Base-by-base conservation (phyloP, 306 rosid genomes). In the Parietaria judaica region DNA sequence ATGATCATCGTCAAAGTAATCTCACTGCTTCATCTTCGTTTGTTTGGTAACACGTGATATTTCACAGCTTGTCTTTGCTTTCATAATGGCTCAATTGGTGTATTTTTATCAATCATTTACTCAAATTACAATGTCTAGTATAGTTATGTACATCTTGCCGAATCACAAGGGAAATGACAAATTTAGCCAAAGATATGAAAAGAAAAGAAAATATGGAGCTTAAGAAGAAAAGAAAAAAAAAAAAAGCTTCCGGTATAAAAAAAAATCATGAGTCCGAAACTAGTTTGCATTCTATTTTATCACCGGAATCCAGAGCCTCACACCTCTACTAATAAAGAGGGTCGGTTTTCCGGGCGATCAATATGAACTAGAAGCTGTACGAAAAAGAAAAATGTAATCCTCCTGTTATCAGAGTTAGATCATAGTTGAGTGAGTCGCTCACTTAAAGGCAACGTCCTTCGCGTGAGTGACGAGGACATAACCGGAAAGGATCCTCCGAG, bases 391-490 rank as follows among this genome's bases (percentile, higher is more conserved):
- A 49, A n/a, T n/a, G 31, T 23, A 23, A 49, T 11, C 53, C 53
- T 49, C 53, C 15, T 53, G 11, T 5, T 1, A 14, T 53, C 57
- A 15, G 36, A 53, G 53, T 53, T 53, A 49, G 53, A 15, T 23
- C 57, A 53, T 23, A 14, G 6, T 53, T 53, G 4, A 59, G 51
- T 66, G 66, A 57, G 45, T 63, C 51, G 58, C 50, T 72, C 68
- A 60, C 54, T 81, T 76, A 82, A 51, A 71, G 86, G 80, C 83
- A 87, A 74, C 71, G 92, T 7, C 84, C 74, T 4, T 82, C 55
- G 78, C 68, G 78, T 82, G 79, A 45, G 85, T 23, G 87, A 74
- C 47, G 96, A 73, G 68, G 94, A 80, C 78, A 79, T 10, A 61
- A 81, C 74, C 79, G 80, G 79, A 64, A 82, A 80, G 65, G 84